A percentile compares a stretch with the other conserved stretches of the same genome.
Conservation (phyloP, 2,329 filamentous ascomycete species). For the Colletotrichum tropicicola region DNA sequence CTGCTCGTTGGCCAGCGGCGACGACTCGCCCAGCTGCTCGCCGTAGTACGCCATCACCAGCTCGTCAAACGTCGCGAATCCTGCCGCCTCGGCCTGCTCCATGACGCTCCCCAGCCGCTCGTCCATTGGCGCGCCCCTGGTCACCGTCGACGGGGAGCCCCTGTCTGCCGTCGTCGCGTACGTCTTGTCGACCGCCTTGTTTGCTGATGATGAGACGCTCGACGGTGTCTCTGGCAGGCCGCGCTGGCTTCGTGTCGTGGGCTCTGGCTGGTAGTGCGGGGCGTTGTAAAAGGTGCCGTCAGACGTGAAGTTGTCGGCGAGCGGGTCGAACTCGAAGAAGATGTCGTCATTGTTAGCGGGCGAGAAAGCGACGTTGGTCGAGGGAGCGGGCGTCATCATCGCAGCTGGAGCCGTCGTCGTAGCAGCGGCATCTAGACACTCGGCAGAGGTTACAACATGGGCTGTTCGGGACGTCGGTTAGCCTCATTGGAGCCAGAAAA, state of each 20-base stretch:
- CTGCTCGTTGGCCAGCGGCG: conserved; percentile 36
- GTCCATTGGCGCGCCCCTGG: conserved; percentile 22
- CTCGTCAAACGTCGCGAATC: conserved; percentile 38
- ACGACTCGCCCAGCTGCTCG: conserved; percentile 30
- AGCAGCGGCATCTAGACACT: too few species aligned
- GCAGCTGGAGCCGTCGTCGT: too few species aligned
- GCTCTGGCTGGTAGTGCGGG: not conserved
- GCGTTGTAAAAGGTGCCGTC: conserved; percentile 8
- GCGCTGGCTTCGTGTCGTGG: conserved; percentile 5
- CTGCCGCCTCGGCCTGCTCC: conserved; percentile 33
- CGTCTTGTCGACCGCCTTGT: not conserved
- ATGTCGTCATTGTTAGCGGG: conserved; percentile 28
- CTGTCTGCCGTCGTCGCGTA: not conserved
- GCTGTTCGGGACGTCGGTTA: not conserved
- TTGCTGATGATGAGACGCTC: not conserved
- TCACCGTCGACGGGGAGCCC: not conserved
- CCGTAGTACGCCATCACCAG: conserved; percentile 38
- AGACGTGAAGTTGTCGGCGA: conserved; percentile 31
- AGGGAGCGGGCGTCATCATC: too few species aligned
- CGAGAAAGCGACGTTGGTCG: too few species aligned
- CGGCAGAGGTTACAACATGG: too few species aligned
- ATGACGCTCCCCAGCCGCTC: conserved; percentile 35
- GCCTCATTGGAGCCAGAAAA: too few species aligned
- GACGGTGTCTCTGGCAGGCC: conserved; percentile 12
- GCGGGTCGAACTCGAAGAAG: conserved; percentile 34